phyloP scores from a whole-genome alignment of 177 flowering plant genomes.

The Vitis hybrid region DNA sequence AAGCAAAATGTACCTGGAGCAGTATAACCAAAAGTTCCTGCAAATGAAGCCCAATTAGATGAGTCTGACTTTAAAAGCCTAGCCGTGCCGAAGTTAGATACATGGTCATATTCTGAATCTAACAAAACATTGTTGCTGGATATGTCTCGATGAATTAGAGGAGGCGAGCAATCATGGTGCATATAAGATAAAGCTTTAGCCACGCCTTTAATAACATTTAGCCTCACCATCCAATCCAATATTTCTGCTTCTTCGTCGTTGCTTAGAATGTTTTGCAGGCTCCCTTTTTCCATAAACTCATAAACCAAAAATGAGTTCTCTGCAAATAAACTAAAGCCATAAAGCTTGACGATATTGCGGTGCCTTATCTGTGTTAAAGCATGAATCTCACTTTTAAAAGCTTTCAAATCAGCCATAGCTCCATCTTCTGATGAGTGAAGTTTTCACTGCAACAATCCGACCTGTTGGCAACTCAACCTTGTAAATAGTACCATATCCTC shows the following conservation, averaged over 20 bases:
- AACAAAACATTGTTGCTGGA: slow-evolving; percentile 20
- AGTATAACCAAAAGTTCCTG: slow-evolving; percentile 22
- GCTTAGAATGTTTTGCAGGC: slow-evolving; percentile 8
- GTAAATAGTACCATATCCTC: slow-evolving; percentile 19
- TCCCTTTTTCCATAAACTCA: slow-evolving; percentile 21
- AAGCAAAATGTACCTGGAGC: slow-evolving; percentile 19
- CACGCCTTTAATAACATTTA: slow-evolving; percentile 13
- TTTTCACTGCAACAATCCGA: slow-evolving; percentile 20
- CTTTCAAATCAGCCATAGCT: neutral
- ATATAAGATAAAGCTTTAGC: slow-evolving; percentile 18
- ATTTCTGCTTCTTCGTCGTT: slow-evolving; percentile 12
- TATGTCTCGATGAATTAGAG: slow-evolving; percentile 22
- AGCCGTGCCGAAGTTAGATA: slow-evolving; percentile 18
- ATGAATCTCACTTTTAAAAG: slow-evolving; percentile 11
- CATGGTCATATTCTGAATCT: slow-evolving; percentile 7
- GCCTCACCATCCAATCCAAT: slow-evolving; percentile 19
- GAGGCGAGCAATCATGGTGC: slow-evolving; percentile 24
- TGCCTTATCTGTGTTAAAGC: slow-evolving; percentile 7
- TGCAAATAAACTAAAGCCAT: slow-evolving; percentile 1
- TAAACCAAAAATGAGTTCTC: slow-evolving; percentile 6
- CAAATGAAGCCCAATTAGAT: slow-evolving; percentile 16
- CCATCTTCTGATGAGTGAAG: slow-evolving; percentile 1
- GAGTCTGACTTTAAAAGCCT: slow-evolving; percentile 18
- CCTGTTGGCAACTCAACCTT: slow-evolving; percentile 16
- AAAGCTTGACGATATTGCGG: slow-evolving; percentile 15